phyloP scores from a whole-genome alignment of 441 rosid species.

The Corymbia citriodora region DNA sequence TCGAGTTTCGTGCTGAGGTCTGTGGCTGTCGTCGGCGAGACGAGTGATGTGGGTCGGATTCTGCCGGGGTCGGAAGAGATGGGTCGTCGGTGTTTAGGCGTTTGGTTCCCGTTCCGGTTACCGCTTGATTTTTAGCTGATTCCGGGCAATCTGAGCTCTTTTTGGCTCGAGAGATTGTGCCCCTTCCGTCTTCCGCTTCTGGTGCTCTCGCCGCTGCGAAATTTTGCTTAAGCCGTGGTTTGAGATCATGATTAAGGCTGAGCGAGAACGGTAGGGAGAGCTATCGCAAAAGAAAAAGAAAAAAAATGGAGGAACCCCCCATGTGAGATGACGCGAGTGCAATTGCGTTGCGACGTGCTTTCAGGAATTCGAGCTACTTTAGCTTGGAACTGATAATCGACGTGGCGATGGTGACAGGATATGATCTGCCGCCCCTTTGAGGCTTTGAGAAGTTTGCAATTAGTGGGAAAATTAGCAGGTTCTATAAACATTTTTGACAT shows the following conservation, averaged over 20 bases:
- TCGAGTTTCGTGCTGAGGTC: not conserved
- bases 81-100: not conserved
- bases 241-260: not conserved
- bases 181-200: not conserved
- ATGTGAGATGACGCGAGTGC: not conserved
- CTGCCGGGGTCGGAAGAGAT: not conserved
- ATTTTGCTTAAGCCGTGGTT: not conserved
- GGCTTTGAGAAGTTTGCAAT: not conserved
- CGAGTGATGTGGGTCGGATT: not conserved
- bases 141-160: not conserved
- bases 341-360: not conserved
- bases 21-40: not conserved
- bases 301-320: not conserved
- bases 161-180: not conserved
- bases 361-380: not conserved
- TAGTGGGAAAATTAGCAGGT: not conserved
- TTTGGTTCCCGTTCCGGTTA: not conserved
- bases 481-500: not conserved
- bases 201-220: not conserved
- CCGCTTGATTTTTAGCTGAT: not conserved
- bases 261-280: not conserved
- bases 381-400: not conserved
- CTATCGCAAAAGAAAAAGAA: not conserved
- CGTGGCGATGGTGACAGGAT: not conserved
- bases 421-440: not conserved